Evolutionary conservation across 345 rosid genomes (phyloP), one percentile per base, ranked within the genome.

Genomic region (Salix suchowensis): DNA sequence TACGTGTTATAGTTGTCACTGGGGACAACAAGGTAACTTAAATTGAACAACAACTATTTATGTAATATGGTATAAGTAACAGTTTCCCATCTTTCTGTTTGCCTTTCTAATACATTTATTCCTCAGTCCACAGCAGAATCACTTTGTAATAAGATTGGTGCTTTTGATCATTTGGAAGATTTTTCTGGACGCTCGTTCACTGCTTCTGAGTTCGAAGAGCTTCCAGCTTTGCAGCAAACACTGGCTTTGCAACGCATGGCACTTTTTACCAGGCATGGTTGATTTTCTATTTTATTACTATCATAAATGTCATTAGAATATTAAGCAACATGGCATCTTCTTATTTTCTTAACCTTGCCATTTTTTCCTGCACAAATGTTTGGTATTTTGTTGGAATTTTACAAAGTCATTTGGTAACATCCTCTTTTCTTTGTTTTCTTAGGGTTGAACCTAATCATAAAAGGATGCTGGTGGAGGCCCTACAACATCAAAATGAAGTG

Each of bases 361-460:
- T 66, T 40, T 4, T 62, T 58, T 39, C 30, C 60, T 42, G 21
- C 34, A 40, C 40, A 19, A 18, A 67, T 55, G 58, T 11, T 58
- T 62, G 14, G 65, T 46, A n/a, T 80, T 40, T 46, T 80, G 26
- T 21, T 77, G 58, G 26, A 75, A 50, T 23, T 78, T 42, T 58
- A 71, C 52, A 75, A 28, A 2, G 21, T 28, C 11, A 15, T 28
- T n/a, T 64, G 2, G 67, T 64, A 28, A 64, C 32, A 65, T 39
- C 32, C 75, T 71, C 74, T 74, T 60, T 55, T 34, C 40, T 16
- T 37, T 70, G 44, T 48, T 74, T 76, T 82, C 46, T 48, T 79
- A 96, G 99, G 92, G 99, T 96, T 76, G 98, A 96, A 82, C 99
- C 99, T 82, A 86, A 94, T 78, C 99, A 96, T 77, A 96, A 96